phyloP scores from a whole-genome alignment of 768 basidiomycete genomes.

The Boletellus emodensis region DNA sequence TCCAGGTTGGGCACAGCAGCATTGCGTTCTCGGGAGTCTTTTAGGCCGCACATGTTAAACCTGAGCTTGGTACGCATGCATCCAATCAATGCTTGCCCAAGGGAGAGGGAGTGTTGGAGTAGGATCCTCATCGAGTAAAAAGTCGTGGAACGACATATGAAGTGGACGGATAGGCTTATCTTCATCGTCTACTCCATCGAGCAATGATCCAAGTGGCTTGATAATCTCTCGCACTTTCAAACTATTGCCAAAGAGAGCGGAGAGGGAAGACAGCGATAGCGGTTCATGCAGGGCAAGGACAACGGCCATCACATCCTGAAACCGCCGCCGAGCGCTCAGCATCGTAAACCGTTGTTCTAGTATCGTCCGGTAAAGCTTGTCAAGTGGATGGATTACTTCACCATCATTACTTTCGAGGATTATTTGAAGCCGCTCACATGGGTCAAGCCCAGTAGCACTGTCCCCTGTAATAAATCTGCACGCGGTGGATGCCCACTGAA shows the following conservation, averaged over 20 bases:
- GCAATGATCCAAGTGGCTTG: background rate
- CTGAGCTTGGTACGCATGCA: conserved; percentile 1
- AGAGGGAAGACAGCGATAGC: background rate
- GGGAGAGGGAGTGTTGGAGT: background rate
- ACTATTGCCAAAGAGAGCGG: background rate
- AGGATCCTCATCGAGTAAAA: background rate
- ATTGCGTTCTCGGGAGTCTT: background rate
- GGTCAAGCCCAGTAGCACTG: background rate
- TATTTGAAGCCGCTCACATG: background rate
- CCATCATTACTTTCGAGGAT: background rate
- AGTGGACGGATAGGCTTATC: background rate
- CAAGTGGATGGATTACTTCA: background rate
- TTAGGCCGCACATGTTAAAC: conserved; percentile 7
- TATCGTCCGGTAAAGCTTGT: no score
- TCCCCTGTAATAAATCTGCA: background rate
- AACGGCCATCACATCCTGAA: background rate
- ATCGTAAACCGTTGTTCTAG: no score
- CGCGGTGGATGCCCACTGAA: background rate
- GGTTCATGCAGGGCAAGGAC: background rate
- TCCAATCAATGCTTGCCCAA: background rate
- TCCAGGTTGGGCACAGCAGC: background rate
- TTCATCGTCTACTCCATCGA: background rate
- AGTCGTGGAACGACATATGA: background rate
- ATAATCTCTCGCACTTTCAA: background rate
- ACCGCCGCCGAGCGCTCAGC: background rate